Conservation (phyloP, 306 rosid species). For the Clitoria ternatea region DNA sequence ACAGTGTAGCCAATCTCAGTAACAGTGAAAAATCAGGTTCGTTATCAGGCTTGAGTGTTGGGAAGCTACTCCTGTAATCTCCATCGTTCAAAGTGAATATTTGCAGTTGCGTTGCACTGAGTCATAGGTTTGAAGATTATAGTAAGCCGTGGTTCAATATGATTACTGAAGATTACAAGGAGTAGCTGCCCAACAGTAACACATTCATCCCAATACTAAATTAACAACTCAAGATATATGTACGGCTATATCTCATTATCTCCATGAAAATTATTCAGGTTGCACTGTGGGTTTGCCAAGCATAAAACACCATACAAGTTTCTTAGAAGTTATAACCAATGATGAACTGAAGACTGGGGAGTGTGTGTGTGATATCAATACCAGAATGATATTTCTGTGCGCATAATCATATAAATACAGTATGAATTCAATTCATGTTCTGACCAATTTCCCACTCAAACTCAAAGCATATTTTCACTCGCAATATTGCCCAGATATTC, state of each 20-base stretch:
- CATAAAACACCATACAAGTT: too few relatives aligned
- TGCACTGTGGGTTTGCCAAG: too few relatives aligned
- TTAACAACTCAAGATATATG: not conserved
- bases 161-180: not conserved
- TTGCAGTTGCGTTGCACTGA: too few relatives aligned
- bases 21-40: not conserved
- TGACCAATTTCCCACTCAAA: not conserved
- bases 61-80: not conserved
- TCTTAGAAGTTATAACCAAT: too few relatives aligned
- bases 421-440: not conserved
- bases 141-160: not conserved
- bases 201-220: too few relatives aligned
- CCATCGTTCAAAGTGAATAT: too few relatives aligned
- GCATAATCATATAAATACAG: too few relatives aligned
- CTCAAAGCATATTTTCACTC: not conserved
- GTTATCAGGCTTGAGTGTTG: not conserved
- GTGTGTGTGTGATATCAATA: too few relatives aligned
- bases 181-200: too few relatives aligned
- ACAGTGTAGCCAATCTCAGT: not conserved
- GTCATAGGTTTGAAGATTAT: not conserved
- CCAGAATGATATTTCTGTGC: too few relatives aligned
- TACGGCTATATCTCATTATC: not conserved
- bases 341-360: too few relatives aligned
- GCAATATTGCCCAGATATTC: not conserved
- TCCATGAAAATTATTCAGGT: not conserved